phyloP scores from a whole-genome alignment of 148 eudicot genomes.

The Hydrangea macrophylla region DNA sequence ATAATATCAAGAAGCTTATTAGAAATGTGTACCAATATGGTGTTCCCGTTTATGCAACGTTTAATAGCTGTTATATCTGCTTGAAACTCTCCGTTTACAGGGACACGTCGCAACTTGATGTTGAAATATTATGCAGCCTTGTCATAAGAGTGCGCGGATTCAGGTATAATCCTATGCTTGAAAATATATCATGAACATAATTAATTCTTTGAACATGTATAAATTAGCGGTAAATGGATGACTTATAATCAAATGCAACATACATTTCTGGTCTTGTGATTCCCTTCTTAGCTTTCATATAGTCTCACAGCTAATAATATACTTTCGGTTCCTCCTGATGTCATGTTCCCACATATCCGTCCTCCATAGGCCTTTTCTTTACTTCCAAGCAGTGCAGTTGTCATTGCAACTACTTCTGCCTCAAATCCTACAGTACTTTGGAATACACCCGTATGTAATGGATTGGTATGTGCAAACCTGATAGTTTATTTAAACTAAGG shows the following conservation, averaged over 20 bases:
- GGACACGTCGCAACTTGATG: conserved; percentile 89
- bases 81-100: conserved; percentile 64
- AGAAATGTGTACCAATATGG: conserved; percentile 57
- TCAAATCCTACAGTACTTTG: conserved; percentile 76
- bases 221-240: background rate
- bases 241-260: conserved; percentile 13
- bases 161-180: conserved; percentile 76
- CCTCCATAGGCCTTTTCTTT: too few relatives aligned
- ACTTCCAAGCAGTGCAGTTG: conserved; percentile 84
- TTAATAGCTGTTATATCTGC: conserved; percentile 80
- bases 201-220: background rate
- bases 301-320: conserved; percentile 88
- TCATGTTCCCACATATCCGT: too few relatives aligned
- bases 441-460: conserved; percentile 92
- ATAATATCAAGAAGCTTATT: background rate
- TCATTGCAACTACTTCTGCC: conserved; percentile 97
- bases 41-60: conserved; percentile 67
- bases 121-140: too few relatives aligned
- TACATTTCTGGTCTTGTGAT: too few relatives aligned
- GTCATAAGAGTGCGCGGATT: conserved; percentile 97
- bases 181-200: conserved; percentile 12
- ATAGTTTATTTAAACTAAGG: background rate
- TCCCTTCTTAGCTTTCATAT: conserved; percentile 77
- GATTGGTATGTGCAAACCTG: too few relatives aligned
- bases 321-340: too few relatives aligned